phyloP scores from a whole-genome alignment of 176 grass and related monocot genomes.

The Puccinellia tenuiflora region DNA sequence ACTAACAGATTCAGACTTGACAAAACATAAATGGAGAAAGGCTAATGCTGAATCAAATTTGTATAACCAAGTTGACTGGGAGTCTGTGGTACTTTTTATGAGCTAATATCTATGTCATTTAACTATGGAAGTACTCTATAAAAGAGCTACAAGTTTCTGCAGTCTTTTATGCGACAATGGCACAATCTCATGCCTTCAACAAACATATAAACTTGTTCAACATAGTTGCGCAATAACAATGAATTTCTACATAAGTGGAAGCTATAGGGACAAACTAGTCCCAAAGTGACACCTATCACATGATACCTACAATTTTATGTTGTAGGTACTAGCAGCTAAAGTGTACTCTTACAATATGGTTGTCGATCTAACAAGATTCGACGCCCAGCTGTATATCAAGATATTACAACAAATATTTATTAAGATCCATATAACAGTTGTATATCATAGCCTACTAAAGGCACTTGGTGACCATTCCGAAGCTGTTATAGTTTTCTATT shows the following conservation, averaged over 20 bases:
- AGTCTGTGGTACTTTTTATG: background rate
- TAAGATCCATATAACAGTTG: too few species aligned
- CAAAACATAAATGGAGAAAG: background rate
- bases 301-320: background rate
- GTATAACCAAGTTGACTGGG: background rate
- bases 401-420: too few species aligned
- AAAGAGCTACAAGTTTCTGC: background rate
- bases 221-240: background rate
- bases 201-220: background rate
- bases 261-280: background rate
- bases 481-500: background rate
- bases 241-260: background rate
- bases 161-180: background rate
- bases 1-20: slow-evolving; percentile 22
- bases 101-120: background rate
- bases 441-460: too few species aligned
- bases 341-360: too few species aligned
- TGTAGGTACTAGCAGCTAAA: background rate
- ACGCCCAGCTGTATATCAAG: too few species aligned
- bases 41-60: background rate
- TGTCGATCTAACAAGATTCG: too few species aligned
- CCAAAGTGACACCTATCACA: slow-evolving; percentile 5
- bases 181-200: background rate
- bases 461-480: background rate
- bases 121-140: background rate